phyloP scores from a whole-genome alignment of 495 filamentous ascomycete species.

The Podospora pseudocomata region DNA sequence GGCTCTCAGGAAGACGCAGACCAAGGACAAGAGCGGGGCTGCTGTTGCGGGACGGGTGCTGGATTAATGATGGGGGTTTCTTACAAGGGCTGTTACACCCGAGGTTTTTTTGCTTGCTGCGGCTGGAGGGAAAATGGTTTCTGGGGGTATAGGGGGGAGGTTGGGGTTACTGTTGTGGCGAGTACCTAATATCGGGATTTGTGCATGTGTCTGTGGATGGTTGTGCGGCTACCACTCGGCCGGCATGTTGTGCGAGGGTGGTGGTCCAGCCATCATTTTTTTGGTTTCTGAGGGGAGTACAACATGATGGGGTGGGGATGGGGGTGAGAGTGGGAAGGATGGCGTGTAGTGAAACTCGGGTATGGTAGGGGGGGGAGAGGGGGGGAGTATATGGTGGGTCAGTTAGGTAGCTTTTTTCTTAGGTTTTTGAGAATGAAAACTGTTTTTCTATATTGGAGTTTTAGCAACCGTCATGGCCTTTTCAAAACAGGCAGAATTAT shows the following conservation, averaged over 20 bases:
- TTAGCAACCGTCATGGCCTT: too few species aligned
- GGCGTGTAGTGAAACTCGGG: too few species aligned
- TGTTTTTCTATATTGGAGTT: too few species aligned
- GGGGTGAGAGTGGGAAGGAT: neutral
- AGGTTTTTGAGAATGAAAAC: too few species aligned
- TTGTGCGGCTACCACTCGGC: neutral
- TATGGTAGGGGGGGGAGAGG: too few species aligned
- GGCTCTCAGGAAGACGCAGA: constrained; percentile 74
- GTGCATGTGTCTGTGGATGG: neutral
- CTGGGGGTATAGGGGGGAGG: neutral
- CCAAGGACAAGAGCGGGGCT: constrained; percentile 75
- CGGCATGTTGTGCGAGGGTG: neutral
- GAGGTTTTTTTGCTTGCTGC: neutral
- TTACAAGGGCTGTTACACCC: constrained; percentile 1
- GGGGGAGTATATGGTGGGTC: too few species aligned
- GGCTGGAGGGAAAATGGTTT: neutral
- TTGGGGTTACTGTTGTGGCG: neutral
- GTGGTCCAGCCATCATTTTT: neutral
- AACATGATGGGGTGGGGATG: neutral
- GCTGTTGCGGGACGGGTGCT: constrained; percentile 67
- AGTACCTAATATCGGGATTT: neutral
- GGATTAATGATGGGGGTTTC: constrained; percentile 37
- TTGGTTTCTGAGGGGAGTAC: neutral
- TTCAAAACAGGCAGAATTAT: too few species aligned
- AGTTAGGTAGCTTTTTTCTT: too few species aligned